Percentiles rank a stretch among this genome's conserved stretches.
phyloP scores from a whole-genome alignment of 768 basidiomycete species.

The Crepidotus variabilis region DNA sequence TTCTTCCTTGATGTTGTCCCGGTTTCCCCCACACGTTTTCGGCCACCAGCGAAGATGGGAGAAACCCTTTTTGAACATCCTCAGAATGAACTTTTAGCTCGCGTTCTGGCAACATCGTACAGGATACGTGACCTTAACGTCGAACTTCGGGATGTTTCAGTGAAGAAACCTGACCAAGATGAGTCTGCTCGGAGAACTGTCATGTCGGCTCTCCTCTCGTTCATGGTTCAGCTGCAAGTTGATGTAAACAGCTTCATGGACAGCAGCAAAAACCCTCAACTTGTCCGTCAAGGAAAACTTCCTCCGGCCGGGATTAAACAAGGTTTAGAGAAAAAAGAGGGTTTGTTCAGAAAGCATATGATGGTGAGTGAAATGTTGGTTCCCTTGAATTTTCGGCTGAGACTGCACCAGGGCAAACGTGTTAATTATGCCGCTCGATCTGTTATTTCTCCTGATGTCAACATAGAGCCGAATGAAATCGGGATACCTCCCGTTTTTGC shows the following conservation, averaged over 20 bases:
- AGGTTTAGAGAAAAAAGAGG: slow-evolving; percentile 97
- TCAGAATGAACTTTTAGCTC: slow-evolving; percentile 87
- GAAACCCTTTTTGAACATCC: slow-evolving; percentile 94
- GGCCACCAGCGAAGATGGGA: slow-evolving; percentile 88
- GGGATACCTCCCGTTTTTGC: slow-evolving; percentile 98
- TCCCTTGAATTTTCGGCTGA: neutral
- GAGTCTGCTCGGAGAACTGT: slow-evolving; percentile 48
- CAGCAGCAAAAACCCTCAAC: slow-evolving; percentile 88
- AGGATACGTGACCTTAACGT: slow-evolving; percentile 73
- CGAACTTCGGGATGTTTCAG: slow-evolving; percentile 56
- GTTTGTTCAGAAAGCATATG: slow-evolving; percentile 97
- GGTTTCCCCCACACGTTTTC: slow-evolving; percentile 92
- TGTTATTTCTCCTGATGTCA: slow-evolving; percentile 99
- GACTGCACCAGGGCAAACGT: slow-evolving; percentile 78
- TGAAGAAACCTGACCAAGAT: slow-evolving; percentile 54
- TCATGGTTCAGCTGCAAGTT: slow-evolving; percentile 85
- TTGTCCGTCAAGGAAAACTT: slow-evolving; percentile 81
- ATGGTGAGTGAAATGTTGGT: slow-evolving; percentile 60
- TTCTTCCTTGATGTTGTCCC: slow-evolving; percentile 95
- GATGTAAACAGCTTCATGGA: slow-evolving; percentile 98
- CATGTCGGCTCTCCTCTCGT: slow-evolving; percentile 69
- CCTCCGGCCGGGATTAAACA: slow-evolving; percentile 96
- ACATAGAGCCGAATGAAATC: slow-evolving; percentile 98
- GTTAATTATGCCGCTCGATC: slow-evolving; percentile 99
- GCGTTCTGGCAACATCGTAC: slow-evolving; percentile 77